Evolutionary conservation across 164 flowering plant species (phyloP), one percentile per base, ranked within the genome.

Genomic region (Berberis thunbergii): DNA sequence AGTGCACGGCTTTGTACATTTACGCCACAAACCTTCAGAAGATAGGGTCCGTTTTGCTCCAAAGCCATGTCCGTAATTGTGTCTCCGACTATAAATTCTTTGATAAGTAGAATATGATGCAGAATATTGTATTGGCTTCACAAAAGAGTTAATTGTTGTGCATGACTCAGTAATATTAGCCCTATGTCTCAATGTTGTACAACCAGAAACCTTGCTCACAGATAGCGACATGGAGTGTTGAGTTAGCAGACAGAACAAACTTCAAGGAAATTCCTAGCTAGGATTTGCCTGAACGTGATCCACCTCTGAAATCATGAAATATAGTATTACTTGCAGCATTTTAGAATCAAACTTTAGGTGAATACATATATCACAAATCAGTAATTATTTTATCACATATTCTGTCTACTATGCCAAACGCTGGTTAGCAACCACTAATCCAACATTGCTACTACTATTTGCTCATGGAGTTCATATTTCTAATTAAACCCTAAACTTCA

Each of bases 151-250:
- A 59, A 70, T 42, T 8, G 59, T 63, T 57, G 78, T 76, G 69
- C 63, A 64, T 48, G 80, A 67, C 55, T 73, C 78, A 64, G 72
- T 53, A 46, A 66, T 42, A 63, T 63, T 69, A 60, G 69, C 64
- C 64, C 67, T 74, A 45, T 70, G 59, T 70, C 72, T 59, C 49
- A 70, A 71, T 56, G 68, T 57, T 62, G 81, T 73, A n/a, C 75
- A 42, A 41, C 73, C 76, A 57, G 85, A 59, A 67, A 75, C 64
- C 50, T 76, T 76, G 73, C 77, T 74, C 58, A 78, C 64, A 73
- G 67, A 62, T 60, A 76, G 69, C 56, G 83, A 80, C 89, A 83
- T 83, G 7, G n/a, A 52, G 4, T 9, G 26, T 11, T 52, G 54
- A 10, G 2, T 10, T 10, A 48, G 8, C 11, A 3, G 54, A 10